Conservation (phyloP, 371 early-diverging fungal species). For the Umbelopsis sp. region DNA sequence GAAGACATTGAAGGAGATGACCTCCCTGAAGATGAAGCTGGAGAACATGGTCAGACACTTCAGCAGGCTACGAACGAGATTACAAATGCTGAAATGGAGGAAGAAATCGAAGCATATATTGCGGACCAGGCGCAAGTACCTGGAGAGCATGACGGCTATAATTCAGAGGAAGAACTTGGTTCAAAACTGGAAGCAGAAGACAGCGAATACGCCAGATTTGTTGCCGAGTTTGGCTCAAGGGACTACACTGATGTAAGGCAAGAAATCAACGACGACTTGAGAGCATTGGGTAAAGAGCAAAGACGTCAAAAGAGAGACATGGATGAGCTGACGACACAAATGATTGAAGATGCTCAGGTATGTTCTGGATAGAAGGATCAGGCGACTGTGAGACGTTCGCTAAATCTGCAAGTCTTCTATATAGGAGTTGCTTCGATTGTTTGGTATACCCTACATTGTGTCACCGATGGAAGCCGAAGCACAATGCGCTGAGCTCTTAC, state of each 20-base stretch:
- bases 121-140: conserved; percentile 19
- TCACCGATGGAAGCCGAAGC: conserved; percentile 99
- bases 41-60: too few species aligned
- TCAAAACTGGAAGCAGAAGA: conserved; percentile 48
- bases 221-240: conserved; percentile 53
- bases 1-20: too few species aligned
- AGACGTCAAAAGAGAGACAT: conserved; percentile 67
- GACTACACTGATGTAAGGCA: conserved; percentile 45
- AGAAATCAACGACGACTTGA: conserved; percentile 65
- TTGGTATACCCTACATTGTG: conserved; percentile 94
- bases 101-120: background rate
- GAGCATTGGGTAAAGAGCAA: conserved; percentile 55
- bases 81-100: too few species aligned
- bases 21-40: too few species aligned
- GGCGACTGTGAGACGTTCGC: background rate
- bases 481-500: conserved; percentile 90
- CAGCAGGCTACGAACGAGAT: too few species aligned
- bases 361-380: background rate
- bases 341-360: conserved; percentile 73
- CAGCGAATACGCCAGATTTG: conserved; percentile 56
- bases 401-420: background rate
- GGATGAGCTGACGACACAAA: conserved; percentile 68
- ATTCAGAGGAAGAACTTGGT: conserved; percentile 46
- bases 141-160: conserved; percentile 33
- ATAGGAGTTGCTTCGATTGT: conserved; percentile 80